Conservation (phyloP, 495 filamentous ascomycete genomes). For the Hypoxylon intermedium region DNA sequence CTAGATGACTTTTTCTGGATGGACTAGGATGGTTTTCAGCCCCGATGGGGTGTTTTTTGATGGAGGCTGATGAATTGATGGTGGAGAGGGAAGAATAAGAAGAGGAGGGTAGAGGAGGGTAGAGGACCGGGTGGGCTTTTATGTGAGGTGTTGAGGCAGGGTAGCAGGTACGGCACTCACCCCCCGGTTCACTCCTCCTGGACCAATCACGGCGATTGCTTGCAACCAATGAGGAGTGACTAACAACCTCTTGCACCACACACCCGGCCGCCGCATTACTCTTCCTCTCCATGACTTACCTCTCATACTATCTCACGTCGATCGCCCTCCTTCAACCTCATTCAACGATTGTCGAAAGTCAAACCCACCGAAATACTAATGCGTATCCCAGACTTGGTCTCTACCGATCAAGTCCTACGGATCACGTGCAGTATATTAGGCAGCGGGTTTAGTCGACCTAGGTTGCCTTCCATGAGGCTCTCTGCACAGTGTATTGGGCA, state of each 20-base stretch:
- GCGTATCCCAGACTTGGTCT: background rate
- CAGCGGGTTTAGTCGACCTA: constrained; percentile 20
- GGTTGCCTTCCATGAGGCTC: constrained; percentile 33
- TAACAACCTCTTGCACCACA: constrained; percentile 17
- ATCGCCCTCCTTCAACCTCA: background rate
- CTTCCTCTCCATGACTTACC: background rate
- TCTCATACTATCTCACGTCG: background rate
- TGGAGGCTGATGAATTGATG: constrained; percentile 7
- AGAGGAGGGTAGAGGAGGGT: constrained; percentile 35
- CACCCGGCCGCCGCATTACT: constrained; percentile 5
- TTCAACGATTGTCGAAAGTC: background rate
- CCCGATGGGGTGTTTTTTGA: constrained; percentile 19
- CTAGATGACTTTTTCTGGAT: constrained; percentile 16
- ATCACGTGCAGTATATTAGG: constrained; percentile 35
- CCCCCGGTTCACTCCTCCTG: background rate
- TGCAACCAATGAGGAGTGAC: constrained; percentile 23
- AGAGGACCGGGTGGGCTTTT: constrained; percentile 29
- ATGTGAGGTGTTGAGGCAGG: constrained; percentile 34
- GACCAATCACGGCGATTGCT: constrained; percentile 24
- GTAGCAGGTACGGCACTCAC: constrained; percentile 12
- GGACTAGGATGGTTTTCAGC: constrained; percentile 14
- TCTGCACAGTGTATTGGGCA: background rate
- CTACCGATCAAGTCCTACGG: constrained; percentile 27
- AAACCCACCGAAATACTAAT: constrained; percentile 2
- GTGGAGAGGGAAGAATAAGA: constrained; percentile 6